A percentile compares a stretch with the other conserved stretches of the same genome.
Conservation (phyloP, 2,329 filamentous ascomycete species). For the Ambrosiella beaveri region DNA sequence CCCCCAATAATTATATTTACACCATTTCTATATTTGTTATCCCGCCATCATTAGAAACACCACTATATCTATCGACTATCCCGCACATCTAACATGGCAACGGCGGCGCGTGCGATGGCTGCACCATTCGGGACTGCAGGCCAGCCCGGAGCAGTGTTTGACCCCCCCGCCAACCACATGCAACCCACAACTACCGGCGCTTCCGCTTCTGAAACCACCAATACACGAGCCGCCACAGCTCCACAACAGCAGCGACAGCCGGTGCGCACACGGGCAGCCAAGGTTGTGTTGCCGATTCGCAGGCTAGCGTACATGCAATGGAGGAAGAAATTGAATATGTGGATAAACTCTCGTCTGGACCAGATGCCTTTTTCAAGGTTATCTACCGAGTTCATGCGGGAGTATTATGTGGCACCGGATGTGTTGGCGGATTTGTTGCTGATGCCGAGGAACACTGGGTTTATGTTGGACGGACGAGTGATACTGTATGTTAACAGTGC, state of each 20-base stretch:
- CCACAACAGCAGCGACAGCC: neutral
- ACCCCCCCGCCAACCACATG: neutral
- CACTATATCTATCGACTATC: neutral
- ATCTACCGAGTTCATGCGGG: constrained; percentile 13
- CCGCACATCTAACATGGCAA: neutral
- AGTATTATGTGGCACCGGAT: constrained; percentile 33
- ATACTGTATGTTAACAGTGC: constrained; percentile 42
- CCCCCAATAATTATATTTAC: too few species aligned
- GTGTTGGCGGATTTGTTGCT: constrained; percentile 42
- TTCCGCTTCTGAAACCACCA: neutral
- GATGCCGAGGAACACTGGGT: constrained; percentile 31
- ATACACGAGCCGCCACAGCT: neutral
- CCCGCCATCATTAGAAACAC: neutral
- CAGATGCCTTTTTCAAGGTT: constrained; percentile 1
- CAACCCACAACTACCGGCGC: neutral
- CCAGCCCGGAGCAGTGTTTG: neutral
- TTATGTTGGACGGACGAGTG: constrained; percentile 41
- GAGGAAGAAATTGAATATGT: neutral
- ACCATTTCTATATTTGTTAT: too few species aligned
- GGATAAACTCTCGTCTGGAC: neutral
- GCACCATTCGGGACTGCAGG: neutral
- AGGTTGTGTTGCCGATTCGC: constrained; percentile 8
- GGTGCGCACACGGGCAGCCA: neutral
- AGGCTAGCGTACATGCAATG: constrained; percentile 9
- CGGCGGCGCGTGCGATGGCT: neutral